These are phyloP conservation scores for Jimgerdemannia lactiflua DNA, from an alignment of 192 early-diverging fungal species.

Conservation along the genomic window DNA sequence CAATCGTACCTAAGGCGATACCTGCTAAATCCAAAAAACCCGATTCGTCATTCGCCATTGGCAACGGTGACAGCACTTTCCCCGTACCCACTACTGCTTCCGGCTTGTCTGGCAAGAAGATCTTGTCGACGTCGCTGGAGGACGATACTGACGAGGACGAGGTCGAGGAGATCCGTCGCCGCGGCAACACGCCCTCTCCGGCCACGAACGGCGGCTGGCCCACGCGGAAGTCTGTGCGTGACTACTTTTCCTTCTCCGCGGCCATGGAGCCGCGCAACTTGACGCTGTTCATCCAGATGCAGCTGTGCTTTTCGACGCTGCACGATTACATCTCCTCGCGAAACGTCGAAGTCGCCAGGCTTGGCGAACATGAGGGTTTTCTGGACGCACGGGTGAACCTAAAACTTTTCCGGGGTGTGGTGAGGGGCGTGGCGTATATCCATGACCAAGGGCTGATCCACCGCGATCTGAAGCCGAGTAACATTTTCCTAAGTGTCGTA, in stretches of 20 bases:
- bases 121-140: too few relatives aligned
- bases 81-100: background rate
- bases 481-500: slow-evolving; percentile 56
- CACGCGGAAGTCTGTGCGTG: too few relatives aligned
- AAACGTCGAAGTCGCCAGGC: slow-evolving; percentile 10
- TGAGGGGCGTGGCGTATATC: slow-evolving; percentile 75
- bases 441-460: slow-evolving; percentile 74
- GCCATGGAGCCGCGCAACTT: too few relatives aligned
- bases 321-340: slow-evolving; percentile 57
- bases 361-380: slow-evolving; percentile 13
- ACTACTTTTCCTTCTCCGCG: slow-evolving; percentile 12
- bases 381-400: slow-evolving; percentile 51
- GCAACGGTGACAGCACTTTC: background rate
- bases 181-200: too few relatives aligned
- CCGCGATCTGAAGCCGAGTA: slow-evolving; percentile 72
- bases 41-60: slow-evolving; percentile 2
- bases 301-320: slow-evolving; percentile 74
- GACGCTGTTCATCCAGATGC: slow-evolving; percentile 58
- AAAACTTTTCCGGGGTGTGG: slow-evolving; percentile 69
- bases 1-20: too few relatives aligned
- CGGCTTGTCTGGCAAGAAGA: too few relatives aligned
- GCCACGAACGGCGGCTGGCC: too few relatives aligned
- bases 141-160: too few relatives aligned
- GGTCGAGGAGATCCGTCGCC: too few relatives aligned
- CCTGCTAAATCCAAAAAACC: too few relatives aligned